These are phyloP conservation scores for Colletotrichum echinochloae DNA, from an alignment of 2,329 filamentous ascomycete species.

Conservation along the genomic window DNA sequence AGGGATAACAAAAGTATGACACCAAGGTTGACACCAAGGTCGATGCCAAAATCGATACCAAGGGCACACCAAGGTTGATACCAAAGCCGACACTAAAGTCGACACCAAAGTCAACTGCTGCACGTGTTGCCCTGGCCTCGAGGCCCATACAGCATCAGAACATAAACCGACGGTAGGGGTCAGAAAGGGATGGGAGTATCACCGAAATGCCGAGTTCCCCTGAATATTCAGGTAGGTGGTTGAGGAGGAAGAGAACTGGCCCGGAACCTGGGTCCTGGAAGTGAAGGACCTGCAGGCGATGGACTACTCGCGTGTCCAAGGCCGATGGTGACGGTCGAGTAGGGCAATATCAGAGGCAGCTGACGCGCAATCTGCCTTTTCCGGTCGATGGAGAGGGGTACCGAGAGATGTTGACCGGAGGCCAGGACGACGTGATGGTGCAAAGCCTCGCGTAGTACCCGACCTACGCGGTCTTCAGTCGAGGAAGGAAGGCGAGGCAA, in stretches of 20 bases:
- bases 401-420: constrained; percentile 31
- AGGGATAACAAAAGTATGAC: not conserved
- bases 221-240: constrained; percentile 39
- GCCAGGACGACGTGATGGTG: constrained; percentile 43
- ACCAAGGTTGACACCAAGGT: not conserved
- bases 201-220: constrained; percentile 36
- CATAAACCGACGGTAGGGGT: not conserved
- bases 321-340: not conserved
- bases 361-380: constrained; percentile 42
- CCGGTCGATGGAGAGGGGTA: constrained; percentile 8
- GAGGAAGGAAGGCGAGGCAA: too few species aligned
- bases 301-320: constrained; percentile 34
- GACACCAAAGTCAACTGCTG: constrained; percentile 8
- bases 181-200: constrained; percentile 19
- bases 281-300: constrained; percentile 42
- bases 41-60: not conserved
- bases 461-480: not conserved
- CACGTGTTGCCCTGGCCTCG: not conserved
- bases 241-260: constrained; percentile 43
- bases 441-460: not conserved
- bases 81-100: not conserved
- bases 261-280: constrained; percentile 43
- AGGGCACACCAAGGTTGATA: too few species aligned
- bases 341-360: constrained; percentile 38
- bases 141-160: not conserved